Conservation (phyloP, 1,284 basidiomycete genomes). For the Coniophora puteana region DNA sequence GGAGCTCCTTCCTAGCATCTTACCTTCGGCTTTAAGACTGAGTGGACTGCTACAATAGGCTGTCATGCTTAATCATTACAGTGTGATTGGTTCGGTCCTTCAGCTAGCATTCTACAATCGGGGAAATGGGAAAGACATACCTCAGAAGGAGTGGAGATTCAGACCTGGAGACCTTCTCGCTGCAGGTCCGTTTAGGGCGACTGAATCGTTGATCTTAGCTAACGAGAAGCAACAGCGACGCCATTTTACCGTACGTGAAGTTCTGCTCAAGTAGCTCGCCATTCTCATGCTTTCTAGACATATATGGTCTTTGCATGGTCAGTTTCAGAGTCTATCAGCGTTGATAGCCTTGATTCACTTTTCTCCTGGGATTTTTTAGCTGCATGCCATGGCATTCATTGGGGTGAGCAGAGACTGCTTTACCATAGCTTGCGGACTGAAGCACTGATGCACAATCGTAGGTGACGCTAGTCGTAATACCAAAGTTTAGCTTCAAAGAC, state of each 20-base stretch:
- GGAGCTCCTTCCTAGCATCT: background rate
- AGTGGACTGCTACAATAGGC: conserved; percentile 34
- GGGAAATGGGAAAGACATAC: conserved; percentile 34
- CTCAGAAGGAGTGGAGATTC: conserved; percentile 37
- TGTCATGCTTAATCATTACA: conserved; percentile 60
- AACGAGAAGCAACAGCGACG: conserved; percentile 20
- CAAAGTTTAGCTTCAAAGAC: conserved; percentile 65
- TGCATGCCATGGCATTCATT: conserved; percentile 53
- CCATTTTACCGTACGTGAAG: conserved; percentile 37
- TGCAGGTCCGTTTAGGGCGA: conserved; percentile 33
- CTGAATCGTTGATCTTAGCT: conserved; percentile 5
- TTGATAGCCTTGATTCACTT: conserved; percentile 1
- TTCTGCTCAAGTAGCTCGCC: conserved; percentile 1
- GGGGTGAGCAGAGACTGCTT: conserved; percentile 37
- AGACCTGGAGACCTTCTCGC: conserved; percentile 54
- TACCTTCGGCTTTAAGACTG: background rate
- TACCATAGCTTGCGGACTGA: background rate
- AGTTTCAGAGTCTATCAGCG: conserved; percentile 14
- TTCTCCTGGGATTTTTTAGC: too few species aligned
- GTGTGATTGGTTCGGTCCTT: conserved; percentile 55
- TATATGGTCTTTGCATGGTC: conserved; percentile 67
- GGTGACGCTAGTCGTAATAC: conserved; percentile 66
- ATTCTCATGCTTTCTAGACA: conserved; percentile 41
- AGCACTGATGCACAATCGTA: conserved; percentile 18
- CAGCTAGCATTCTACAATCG: conserved; percentile 48